Evolutionary conservation across 1,284 basidiomycete species (phyloP).

Genomic region (Naganishia sp.): DNA sequence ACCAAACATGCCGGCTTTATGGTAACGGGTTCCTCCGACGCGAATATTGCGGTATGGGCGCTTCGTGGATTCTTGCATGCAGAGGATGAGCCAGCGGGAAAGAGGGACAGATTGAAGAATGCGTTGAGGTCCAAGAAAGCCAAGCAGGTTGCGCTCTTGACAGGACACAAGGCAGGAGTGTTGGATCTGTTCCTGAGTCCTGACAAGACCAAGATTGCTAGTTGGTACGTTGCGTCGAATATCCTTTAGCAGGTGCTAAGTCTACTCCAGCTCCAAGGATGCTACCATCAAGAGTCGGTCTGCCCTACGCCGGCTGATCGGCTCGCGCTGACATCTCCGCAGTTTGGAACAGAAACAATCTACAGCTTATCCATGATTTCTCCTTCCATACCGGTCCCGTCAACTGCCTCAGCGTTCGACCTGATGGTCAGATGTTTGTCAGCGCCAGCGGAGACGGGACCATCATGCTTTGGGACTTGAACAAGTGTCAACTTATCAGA

Average conservation of each 20-base stretch:
- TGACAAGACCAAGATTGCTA: conserved; percentile 23
- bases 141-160: conserved; percentile 16
- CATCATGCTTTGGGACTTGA: conserved; percentile 28
- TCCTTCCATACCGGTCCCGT: conserved; percentile 27
- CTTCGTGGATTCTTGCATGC: conserved; percentile 19
- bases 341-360: conserved; percentile 30
- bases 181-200: conserved; percentile 27
- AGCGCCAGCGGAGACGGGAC: conserved; percentile 24
- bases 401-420: conserved; percentile 30
- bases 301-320: not conserved
- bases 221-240: conserved; percentile 11
- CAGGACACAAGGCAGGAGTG: conserved; percentile 28
- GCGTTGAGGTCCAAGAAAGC: conserved; percentile 17
- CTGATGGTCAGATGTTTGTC: conserved; percentile 20
- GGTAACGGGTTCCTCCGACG: conserved; percentile 32
- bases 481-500: conserved; percentile 18
- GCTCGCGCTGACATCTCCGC: not conserved
- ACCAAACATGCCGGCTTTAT: conserved; percentile 26
- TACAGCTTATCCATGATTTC: conserved; percentile 11
- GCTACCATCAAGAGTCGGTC: conserved; percentile 32
- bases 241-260: not conserved
- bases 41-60: conserved; percentile 27
- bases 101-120: conserved; percentile 1
- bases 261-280: conserved; percentile 28
- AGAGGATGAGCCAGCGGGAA: not conserved